phyloP scores from a whole-genome alignment of 495 filamentous ascomycete genomes.

The Neurospora discreta region DNA sequence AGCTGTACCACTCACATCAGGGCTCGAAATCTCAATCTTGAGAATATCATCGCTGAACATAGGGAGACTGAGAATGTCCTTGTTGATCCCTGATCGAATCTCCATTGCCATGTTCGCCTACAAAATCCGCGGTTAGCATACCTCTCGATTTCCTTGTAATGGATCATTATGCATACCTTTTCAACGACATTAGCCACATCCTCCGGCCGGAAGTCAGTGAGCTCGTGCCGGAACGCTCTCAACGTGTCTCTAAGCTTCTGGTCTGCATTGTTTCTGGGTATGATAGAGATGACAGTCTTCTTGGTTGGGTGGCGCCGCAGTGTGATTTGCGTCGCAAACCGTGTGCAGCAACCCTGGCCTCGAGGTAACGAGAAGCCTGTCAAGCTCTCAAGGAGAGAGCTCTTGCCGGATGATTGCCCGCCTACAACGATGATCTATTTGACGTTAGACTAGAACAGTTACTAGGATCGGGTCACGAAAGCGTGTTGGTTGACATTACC shows the following conservation, averaged over 20 bases:
- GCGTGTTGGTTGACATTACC: neutral
- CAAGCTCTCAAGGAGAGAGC: slow-evolving; percentile 53
- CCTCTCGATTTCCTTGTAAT: too few species aligned
- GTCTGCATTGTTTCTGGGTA: too few species aligned
- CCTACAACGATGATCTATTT: slow-evolving; percentile 47
- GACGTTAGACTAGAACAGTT: too few species aligned
- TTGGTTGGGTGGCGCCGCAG: slow-evolving; percentile 22
- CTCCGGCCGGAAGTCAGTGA: too few species aligned
- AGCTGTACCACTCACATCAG: slow-evolving; percentile 15
- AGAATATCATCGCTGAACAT: slow-evolving; percentile 50
- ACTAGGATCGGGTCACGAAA: too few species aligned
- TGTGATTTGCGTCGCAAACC: slow-evolving; percentile 44
- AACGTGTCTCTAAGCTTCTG: too few species aligned
- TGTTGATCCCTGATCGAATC: neutral
- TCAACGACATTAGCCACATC: too few species aligned
- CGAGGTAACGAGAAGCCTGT: slow-evolving; percentile 46
- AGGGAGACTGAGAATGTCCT: slow-evolving; percentile 10
- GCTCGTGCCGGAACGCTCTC: too few species aligned
- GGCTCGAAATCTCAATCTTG: slow-evolving; percentile 50
- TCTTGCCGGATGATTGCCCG: slow-evolving; percentile 49
- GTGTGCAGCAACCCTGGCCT: slow-evolving; percentile 38
- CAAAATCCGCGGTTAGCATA: too few species aligned
- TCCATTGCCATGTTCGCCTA: too few species aligned
- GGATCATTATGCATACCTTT: too few species aligned
- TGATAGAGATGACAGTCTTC: too few species aligned